Conservation (phyloP, 2,329 filamentous ascomycete species). For the Capronia epimyces region DNA sequence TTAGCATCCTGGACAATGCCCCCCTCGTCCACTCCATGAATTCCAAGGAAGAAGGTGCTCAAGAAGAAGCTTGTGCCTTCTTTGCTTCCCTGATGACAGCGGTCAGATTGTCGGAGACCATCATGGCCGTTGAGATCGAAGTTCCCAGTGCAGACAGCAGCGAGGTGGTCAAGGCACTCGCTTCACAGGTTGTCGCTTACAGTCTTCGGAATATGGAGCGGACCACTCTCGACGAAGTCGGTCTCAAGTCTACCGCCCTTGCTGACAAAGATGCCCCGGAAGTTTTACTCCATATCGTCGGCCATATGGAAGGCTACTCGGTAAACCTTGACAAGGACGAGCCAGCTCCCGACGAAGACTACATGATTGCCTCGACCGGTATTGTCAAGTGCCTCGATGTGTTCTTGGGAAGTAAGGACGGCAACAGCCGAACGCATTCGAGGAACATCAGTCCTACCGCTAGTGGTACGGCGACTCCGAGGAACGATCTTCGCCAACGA, state of each 20-base stretch:
- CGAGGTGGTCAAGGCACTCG: constrained; percentile 84
- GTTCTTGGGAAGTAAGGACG: constrained; percentile 74
- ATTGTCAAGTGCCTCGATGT: constrained; percentile 91
- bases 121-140: constrained; percentile 89
- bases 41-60: constrained; percentile 68
- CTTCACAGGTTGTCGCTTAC: constrained; percentile 91
- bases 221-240: constrained; percentile 60
- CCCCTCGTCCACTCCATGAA: constrained; percentile 64
- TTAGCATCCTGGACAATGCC: constrained; percentile 79
- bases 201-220: constrained; percentile 86
- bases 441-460: constrained; percentile 38
- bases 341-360: constrained; percentile 79
- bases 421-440: constrained; percentile 38
- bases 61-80: constrained; percentile 89
- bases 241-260: constrained; percentile 44
- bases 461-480: constrained; percentile 52
- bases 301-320: constrained; percentile 54
- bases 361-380: constrained; percentile 90
- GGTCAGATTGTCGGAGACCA: constrained; percentile 71
- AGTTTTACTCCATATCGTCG: constrained; percentile 80
- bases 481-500: constrained; percentile 42
- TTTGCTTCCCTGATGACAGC: constrained; percentile 90
- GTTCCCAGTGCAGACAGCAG: constrained; percentile 74
- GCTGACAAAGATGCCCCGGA: constrained; percentile 64
- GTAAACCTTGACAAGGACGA: constrained; percentile 56